Evolutionary conservation across 345 rosid genomes (phyloP).

Genomic region (Bretschneidera sinensis): DNA sequence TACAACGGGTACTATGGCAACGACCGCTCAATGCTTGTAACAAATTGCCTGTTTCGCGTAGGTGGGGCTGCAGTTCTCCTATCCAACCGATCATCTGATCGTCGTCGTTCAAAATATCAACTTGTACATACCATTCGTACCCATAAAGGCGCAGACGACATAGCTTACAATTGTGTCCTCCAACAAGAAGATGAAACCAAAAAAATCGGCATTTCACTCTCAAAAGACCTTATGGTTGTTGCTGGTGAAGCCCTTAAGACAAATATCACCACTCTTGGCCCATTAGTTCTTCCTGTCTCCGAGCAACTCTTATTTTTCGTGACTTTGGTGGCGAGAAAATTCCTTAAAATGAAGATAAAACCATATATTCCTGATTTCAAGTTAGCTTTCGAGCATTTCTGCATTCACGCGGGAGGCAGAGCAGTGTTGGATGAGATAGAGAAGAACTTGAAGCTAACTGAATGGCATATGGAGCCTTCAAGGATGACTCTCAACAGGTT

Average conservation of each 20-base stretch:
- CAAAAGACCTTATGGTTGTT: conserved; percentile 58
- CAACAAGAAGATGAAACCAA: conserved; percentile 42
- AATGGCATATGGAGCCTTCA: conserved; percentile 51
- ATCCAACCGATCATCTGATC: conserved; percentile 37
- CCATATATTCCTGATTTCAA: conserved; percentile 56
- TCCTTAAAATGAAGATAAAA: conserved; percentile 49
- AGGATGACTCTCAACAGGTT: conserved; percentile 51
- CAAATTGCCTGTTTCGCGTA: conserved; percentile 51
- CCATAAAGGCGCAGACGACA: conserved; percentile 58
- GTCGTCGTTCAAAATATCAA: conserved; percentile 44
- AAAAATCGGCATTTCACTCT: conserved; percentile 41
- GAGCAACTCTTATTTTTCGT: conserved; percentile 50
- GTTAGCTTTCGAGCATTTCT: conserved; percentile 52
- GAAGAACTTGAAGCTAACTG: conserved; percentile 32
- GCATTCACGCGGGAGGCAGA: conserved; percentile 48
- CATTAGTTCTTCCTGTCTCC: conserved; percentile 59
- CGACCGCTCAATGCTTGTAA: conserved; percentile 52
- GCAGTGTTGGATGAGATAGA: conserved; percentile 46
- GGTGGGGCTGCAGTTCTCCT: conserved; percentile 61
- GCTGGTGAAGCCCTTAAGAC: conserved; percentile 60
- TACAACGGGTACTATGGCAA: conserved; percentile 47
- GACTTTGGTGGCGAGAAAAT: conserved; percentile 34
- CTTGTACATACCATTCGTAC: conserved; percentile 57
- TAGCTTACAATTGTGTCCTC: conserved; percentile 40
- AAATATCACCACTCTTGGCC: conserved; percentile 58